Evolutionary conservation across 768 basidiomycete genomes (phyloP).

Genomic region (Lactifluus piperatus): DNA sequence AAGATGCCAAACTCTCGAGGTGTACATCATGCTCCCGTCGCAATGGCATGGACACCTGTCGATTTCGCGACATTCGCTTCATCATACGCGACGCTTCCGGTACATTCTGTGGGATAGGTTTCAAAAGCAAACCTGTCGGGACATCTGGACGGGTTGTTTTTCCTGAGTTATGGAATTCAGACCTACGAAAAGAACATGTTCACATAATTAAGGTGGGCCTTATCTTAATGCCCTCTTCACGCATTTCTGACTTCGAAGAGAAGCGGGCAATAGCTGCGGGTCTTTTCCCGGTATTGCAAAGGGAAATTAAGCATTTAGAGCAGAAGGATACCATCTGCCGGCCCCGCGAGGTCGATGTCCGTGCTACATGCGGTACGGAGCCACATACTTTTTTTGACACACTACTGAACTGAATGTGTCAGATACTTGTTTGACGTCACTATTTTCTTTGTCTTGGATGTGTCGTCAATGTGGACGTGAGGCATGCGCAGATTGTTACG

Average conservation of each 20-base stretch:
- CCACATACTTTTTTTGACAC: background rate
- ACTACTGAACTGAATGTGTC: constrained; percentile 16
- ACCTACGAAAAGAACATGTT: constrained; percentile 40
- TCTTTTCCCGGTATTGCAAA: constrained; percentile 55
- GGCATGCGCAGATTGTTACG: constrained; percentile 76
- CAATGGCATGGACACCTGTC: constrained; percentile 80
- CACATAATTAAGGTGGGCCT: constrained; percentile 44
- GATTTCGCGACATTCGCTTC: constrained; percentile 73
- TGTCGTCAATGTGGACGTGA: constrained; percentile 84
- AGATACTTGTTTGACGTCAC: constrained; percentile 92
- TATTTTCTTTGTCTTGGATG: constrained; percentile 85
- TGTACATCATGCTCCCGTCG: constrained; percentile 78
- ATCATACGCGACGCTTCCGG: constrained; percentile 54
- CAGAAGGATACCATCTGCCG: constrained; percentile 52
- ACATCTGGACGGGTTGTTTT: constrained; percentile 6
- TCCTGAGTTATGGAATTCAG: constrained; percentile 7
- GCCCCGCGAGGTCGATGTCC: constrained; percentile 69
- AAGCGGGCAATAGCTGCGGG: constrained; percentile 60
- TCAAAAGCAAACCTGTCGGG: constrained; percentile 24
- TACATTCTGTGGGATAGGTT: constrained; percentile 55
- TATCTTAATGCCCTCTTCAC: background rate
- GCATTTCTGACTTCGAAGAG: constrained; percentile 7
- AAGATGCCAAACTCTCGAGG: constrained; percentile 46
- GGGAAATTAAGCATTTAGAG: constrained; percentile 53
- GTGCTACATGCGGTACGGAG: constrained; percentile 74